Base-by-base conservation (phyloP, 2,329 filamentous ascomycete species). In the Pestalotiopsis fici region DNA sequence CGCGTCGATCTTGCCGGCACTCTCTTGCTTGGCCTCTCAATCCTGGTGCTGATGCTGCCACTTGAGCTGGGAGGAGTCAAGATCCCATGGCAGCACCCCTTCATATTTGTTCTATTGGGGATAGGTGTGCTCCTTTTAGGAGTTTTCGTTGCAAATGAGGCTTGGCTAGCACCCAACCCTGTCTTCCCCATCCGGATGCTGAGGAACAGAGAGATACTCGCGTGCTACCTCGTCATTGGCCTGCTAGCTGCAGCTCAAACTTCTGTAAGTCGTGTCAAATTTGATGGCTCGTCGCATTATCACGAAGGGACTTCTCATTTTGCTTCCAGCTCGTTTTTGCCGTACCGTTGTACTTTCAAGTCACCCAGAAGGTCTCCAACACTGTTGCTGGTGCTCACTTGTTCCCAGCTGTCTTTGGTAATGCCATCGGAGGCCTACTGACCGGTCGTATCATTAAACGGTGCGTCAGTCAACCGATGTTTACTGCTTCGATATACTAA, bases 321-420 rank as follows among this genome's bases (percentile, higher is more conserved):
- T 13, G 25, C 68, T 83, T 37, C 3, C 37, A 67, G n/a, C 76
- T 84, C 68, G 82, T 86, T 78, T 83, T 83, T 43, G 78, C 80
- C 0, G 77, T 87, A 0, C 85, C 86, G 0, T 73, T 88, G 0
- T 88, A 87, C 73, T 87, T 87, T 69, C 84, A 87, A 67, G 81
- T 85, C 4, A 84, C 85, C 0, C 74, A 78, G 6, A 75, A 78
- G 3, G 81, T 80, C 3, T 83, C 81, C 2, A 79, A 80, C 7
- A 82, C 83, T 0, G 74, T 77, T 6, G 84, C 85, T 78, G 66
- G 66, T 4, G 27, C 25, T 0, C 83, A 86, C 66, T 75, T 88
- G 0, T 76, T 87, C 15, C 86, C 86, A 0, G 83, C 86, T 0
- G 85, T 88, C 3, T 73, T 81, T 0, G 86, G 86, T 3, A 88